Conservation (phyloP, 2,329 filamentous ascomycete genomes). For the Sporothrix curviconia region DNA sequence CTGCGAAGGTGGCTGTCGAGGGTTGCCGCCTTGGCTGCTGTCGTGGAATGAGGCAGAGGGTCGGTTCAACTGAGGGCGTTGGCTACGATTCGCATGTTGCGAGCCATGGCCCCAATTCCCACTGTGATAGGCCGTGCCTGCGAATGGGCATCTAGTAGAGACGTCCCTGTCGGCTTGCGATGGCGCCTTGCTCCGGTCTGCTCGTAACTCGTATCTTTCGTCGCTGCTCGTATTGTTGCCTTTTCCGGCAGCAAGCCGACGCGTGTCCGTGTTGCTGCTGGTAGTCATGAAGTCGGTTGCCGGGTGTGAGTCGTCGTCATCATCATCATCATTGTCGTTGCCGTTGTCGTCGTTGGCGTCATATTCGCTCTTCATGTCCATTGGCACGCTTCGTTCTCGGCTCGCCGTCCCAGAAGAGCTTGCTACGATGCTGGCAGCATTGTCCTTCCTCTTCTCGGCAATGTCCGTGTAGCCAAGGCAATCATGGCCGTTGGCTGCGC, state of each 20-base stretch:
- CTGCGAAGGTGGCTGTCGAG: neutral
- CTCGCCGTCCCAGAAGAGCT: constrained; percentile 14
- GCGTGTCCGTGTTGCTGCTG: neutral
- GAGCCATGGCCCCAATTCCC: neutral
- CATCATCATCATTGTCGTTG: constrained; percentile 8
- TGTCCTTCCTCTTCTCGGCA: constrained; percentile 38
- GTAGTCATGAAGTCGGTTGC: neutral
- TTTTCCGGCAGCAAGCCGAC: neutral
- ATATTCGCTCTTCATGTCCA: constrained; percentile 19
- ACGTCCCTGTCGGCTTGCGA: neutral
- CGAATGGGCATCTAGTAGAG: neutral
- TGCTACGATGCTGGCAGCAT: constrained; percentile 6
- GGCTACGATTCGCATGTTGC: neutral
- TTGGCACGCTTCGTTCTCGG: constrained; percentile 8
- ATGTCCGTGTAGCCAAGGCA: constrained; percentile 62
- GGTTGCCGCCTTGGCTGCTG: constrained; percentile 15
- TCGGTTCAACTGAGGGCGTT: neutral
- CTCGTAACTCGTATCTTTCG: neutral
- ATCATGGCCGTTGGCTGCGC: constrained; percentile 61
- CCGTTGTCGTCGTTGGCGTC: constrained; percentile 23
- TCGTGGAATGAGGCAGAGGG: constrained; percentile 8
- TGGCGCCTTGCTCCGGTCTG: neutral
- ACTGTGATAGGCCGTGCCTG: neutral
- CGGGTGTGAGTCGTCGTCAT: constrained; percentile 21
- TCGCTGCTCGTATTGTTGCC: neutral